Evolutionary conservation across 2,329 filamentous ascomycete genomes (phyloP).

Genomic region (Cercospora berteroae): DNA sequence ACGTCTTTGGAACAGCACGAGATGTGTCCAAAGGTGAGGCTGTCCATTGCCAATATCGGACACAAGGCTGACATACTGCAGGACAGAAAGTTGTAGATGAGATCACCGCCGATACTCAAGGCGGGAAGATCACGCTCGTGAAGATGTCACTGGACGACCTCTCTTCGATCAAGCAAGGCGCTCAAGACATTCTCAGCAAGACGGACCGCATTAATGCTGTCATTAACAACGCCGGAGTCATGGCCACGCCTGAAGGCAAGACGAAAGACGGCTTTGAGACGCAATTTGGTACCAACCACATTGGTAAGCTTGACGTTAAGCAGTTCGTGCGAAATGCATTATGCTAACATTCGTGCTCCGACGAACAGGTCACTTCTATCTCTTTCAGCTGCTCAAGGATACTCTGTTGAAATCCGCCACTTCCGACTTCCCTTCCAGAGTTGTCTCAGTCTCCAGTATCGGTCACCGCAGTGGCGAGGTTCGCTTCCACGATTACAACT

Average conservation of each 20-base stretch:
- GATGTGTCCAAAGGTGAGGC: slow-evolving; percentile 32
- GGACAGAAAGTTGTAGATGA: slow-evolving; percentile 35
- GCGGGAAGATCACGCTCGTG: slow-evolving; percentile 39
- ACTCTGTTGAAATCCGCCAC: slow-evolving; percentile 44
- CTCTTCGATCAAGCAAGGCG: slow-evolving; percentile 35
- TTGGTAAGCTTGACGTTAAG: slow-evolving; percentile 51
- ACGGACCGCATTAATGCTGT: slow-evolving; percentile 22
- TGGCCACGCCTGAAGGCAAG: slow-evolving; percentile 37
- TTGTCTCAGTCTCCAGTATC: slow-evolving; percentile 48
- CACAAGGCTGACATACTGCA: not conserved
- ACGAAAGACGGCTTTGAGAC: slow-evolving; percentile 39
- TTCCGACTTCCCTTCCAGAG: slow-evolving; percentile 46
- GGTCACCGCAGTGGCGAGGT: slow-evolving; percentile 43
- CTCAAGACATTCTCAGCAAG: slow-evolving; percentile 26
- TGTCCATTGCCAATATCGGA: not conserved
- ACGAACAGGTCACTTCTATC: slow-evolving; percentile 50
- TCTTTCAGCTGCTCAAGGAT: slow-evolving; percentile 52
- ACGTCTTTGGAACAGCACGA: slow-evolving; percentile 44
- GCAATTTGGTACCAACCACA: slow-evolving; percentile 52
- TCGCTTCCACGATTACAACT: slow-evolving; percentile 44
- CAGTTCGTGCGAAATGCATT: not conserved
- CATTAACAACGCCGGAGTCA: slow-evolving; percentile 38
- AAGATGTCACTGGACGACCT: slow-evolving; percentile 35
- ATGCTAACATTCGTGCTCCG: not conserved
- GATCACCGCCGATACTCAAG: slow-evolving; percentile 32